Conservation (phyloP, 768 basidiomycete genomes). For the Trametes cubensis region DNA sequence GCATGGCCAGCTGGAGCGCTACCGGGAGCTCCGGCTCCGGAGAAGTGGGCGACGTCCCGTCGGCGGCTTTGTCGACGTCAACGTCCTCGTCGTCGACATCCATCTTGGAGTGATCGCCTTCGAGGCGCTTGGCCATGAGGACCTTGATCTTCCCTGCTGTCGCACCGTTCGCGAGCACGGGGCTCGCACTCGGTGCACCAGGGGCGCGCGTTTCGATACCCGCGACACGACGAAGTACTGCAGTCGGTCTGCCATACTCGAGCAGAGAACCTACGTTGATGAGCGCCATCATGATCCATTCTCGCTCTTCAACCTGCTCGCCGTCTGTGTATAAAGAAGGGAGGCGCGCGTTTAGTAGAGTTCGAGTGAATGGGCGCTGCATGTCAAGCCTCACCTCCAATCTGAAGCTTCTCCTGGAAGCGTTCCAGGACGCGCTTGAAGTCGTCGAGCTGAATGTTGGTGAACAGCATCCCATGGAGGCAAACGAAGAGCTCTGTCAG, state of each 20-base stretch:
- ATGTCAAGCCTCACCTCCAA: slow-evolving; percentile 48
- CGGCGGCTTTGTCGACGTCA: slow-evolving; percentile 29
- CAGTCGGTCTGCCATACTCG: slow-evolving; percentile 82
- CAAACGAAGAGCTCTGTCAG: slow-evolving; percentile 84
- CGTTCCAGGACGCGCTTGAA: slow-evolving; percentile 81
- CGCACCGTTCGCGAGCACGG: slow-evolving; percentile 52
- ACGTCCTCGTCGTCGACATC: slow-evolving; percentile 61
- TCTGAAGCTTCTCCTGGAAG: slow-evolving; percentile 82
- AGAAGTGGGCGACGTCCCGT: slow-evolving; percentile 28
- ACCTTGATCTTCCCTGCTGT: slow-evolving; percentile 40
- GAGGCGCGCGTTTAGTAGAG: not conserved
- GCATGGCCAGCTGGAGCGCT: slow-evolving; percentile 72
- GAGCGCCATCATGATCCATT: slow-evolving; percentile 97
- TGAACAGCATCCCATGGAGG: slow-evolving; percentile 97
- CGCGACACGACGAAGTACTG: slow-evolving; percentile 67
- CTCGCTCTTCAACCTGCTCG: slow-evolving; percentile 69
- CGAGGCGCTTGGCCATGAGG: slow-evolving; percentile 38
- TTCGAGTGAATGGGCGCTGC: not conserved
- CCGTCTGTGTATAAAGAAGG: slow-evolving; percentile 23
- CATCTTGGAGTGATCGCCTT: slow-evolving; percentile 57
- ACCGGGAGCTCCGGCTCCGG: slow-evolving; percentile 54
- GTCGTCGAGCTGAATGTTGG: slow-evolving; percentile 91
- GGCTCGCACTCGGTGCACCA: slow-evolving; percentile 42
- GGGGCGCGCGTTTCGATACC: slow-evolving; percentile 42
- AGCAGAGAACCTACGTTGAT: slow-evolving; percentile 80